Conservation (phyloP, 148 eudicot species). For the Vaccinium darrowii region DNA sequence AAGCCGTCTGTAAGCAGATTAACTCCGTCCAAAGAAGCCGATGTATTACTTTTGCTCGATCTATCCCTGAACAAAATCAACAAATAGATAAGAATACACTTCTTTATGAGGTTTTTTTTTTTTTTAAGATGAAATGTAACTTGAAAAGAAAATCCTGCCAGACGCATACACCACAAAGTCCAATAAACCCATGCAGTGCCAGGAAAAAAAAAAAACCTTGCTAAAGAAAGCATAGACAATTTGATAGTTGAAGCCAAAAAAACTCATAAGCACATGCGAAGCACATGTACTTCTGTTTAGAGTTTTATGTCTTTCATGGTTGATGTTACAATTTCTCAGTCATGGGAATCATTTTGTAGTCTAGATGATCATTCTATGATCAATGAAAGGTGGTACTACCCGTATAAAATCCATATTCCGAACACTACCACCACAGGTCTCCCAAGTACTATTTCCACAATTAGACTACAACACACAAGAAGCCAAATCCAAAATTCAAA, state of each 20-base stretch:
- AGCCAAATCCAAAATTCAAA: background rate
- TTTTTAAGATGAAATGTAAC: background rate
- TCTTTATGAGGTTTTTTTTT: background rate
- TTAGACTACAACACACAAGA: background rate
- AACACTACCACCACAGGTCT: background rate
- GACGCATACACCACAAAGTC: background rate
- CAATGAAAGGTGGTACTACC: background rate
- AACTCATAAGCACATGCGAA: background rate
- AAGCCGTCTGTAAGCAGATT: slow-evolving; percentile 51
- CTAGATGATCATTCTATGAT: background rate
- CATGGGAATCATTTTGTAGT: background rate
- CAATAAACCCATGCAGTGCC: background rate
- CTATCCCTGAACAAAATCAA: slow-evolving; percentile 29
- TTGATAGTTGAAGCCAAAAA: background rate
- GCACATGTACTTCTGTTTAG: background rate
- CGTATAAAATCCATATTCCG: background rate
- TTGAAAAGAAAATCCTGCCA: background rate
- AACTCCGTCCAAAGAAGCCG: slow-evolving; percentile 38
- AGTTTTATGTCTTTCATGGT: background rate
- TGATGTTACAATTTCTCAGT: background rate
- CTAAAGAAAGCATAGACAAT: background rate
- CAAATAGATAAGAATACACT: background rate
- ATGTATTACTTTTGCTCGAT: slow-evolving; percentile 30
- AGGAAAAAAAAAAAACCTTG: background rate
- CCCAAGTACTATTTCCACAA: background rate